Conservation (phyloP, 768 basidiomycete species). For the Russula olivacea region DNA sequence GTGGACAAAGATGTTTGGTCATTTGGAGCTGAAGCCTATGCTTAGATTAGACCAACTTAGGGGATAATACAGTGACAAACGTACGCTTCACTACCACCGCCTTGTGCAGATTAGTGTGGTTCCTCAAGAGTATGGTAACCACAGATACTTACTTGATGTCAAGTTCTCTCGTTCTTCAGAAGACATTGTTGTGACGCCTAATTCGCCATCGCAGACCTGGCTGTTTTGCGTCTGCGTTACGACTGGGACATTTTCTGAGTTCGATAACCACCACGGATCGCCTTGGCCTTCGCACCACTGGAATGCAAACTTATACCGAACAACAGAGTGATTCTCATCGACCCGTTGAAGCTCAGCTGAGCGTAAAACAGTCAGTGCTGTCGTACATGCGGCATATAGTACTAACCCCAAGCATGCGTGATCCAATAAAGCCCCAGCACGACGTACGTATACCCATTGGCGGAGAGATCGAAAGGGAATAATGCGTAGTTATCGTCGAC, state of each 20-base stretch:
- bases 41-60: constrained; percentile 1
- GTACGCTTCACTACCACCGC: background rate
- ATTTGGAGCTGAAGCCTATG: background rate
- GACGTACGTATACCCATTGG: constrained; percentile 45
- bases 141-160: background rate
- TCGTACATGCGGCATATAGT: background rate
- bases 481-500: constrained; percentile 67
- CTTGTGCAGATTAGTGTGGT: background rate
- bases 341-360: constrained; percentile 60
- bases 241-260: background rate
- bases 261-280: constrained; percentile 43
- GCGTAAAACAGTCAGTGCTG: constrained; percentile 4
- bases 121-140: background rate
- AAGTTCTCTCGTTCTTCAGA: background rate
- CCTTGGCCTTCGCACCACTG: constrained; percentile 77
- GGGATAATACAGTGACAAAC: background rate
- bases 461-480: constrained; percentile 64
- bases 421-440: constrained; percentile 71
- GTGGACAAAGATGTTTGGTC: constrained; percentile 32
- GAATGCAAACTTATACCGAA: constrained; percentile 78
- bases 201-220: background rate
- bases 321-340: constrained; percentile 46
- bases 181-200: background rate
- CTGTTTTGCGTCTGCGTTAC: background rate
- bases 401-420: constrained; percentile 62